Evolutionary conservation across 768 basidiomycete genomes (phyloP), one percentile per base, ranked within the genome.

Genomic region (Tulasnella sp.): DNA sequence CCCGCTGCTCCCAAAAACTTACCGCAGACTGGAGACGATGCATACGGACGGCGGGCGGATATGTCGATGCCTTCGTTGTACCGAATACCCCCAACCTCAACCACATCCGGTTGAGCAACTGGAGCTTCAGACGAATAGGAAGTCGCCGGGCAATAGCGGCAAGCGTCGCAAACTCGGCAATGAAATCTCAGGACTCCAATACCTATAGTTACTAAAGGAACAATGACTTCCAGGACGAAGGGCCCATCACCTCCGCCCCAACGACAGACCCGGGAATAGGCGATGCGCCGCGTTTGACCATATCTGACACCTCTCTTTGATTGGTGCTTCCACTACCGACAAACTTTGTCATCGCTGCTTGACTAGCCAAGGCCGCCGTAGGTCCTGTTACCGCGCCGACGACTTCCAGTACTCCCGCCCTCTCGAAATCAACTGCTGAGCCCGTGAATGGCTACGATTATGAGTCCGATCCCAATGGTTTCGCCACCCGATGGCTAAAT

Each of bases 401-500:
- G 73, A 69, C 83, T 42, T 78, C 84, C 18, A 79, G 83, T 26
- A 2, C 40, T 39, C 32, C 70, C 37, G 35, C 35, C 9, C 23
- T 16, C 9, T 44, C 42, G 5, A 15, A 6, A 32, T 71, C 55
- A 16, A 67, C 40, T n/a, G 48, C 18, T 35, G 5, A 26, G 32
- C 18, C 18, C 0, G 20, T 76, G 35, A 20, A 35, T 26, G 29
- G 61, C 11, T 18, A 35, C 26, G 51, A 51, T 18, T 39, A 35
- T 75, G 88, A 88, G 75, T 86, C 90, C 51, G 90, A 93, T 80
- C 89, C 90, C 0, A 91, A 90, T 77, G 89, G 88, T 16, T 95
- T 96, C 81, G 94, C 94, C 42, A 91, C 91, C 15, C 91, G 81
- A 97, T 98, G 95, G 93, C 93, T 2, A 98, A 96, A 85, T 96